phyloP scores from a whole-genome alignment of 2,329 filamentous ascomycete genomes.

The Pestalotiopsis sp. region DNA sequence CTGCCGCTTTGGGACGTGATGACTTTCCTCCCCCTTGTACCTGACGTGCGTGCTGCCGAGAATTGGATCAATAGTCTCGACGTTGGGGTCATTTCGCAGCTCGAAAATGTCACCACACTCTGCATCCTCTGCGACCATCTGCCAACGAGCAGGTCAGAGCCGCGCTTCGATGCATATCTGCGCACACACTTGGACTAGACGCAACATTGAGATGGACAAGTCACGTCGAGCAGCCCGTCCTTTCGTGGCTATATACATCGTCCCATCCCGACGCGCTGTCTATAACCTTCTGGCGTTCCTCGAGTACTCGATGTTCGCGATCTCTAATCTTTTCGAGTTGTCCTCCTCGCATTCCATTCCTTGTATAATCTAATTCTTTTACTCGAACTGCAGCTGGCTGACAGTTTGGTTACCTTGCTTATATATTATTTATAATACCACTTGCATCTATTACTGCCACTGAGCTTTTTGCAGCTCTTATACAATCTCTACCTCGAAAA shows the following conservation, averaged over 20 bases:
- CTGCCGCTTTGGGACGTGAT: not conserved
- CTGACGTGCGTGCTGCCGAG: conserved; percentile 13
- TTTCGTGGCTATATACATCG: conserved; percentile 11
- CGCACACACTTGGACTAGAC: not conserved
- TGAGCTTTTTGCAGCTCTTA: not conserved
- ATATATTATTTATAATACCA: not conserved
- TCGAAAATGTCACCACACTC: conserved; percentile 9
- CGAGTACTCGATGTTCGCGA: not conserved
- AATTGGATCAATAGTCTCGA: conserved; percentile 16
- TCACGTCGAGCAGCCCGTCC: not conserved
- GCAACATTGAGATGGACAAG: not conserved
- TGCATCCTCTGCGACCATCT: not conserved
- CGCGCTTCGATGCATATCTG: not conserved
- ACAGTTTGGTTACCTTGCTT: conserved; percentile 18
- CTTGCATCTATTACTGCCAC: not conserved
- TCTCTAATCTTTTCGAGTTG: not conserved
- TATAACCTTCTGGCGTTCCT: not conserved
- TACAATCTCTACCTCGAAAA: not conserved
- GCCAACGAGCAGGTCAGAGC: not conserved
- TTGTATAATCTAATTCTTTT: conserved; percentile 14
- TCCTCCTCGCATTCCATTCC: conserved; percentile 16
- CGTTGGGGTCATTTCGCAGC: conserved; percentile 11
- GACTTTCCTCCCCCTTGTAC: not conserved
- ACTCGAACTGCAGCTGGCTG: conserved; percentile 31
- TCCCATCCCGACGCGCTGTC: not conserved